phyloP scores from a whole-genome alignment of 2,329 filamentous ascomycete species.

The Fonsecaea pugnacius region DNA sequence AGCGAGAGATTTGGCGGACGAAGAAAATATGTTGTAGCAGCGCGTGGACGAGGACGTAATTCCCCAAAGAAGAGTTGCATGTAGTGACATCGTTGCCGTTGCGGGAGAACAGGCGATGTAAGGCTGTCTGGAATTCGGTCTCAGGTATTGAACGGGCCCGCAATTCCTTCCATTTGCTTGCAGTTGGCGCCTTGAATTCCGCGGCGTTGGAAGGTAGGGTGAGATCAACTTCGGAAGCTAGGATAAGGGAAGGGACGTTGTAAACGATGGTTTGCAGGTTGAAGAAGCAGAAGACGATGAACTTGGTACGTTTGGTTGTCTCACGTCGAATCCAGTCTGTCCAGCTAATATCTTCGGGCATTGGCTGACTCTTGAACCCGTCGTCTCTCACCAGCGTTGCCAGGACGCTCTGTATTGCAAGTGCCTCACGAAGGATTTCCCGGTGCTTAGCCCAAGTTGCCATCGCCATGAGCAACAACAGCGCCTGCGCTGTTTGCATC shows the following conservation, averaged over 20 bases:
- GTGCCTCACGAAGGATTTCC: constrained; percentile 37
- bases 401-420: constrained; percentile 38
- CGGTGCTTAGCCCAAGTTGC: constrained; percentile 39
- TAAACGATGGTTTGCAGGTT: constrained; percentile 48
- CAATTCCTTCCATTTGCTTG: constrained; percentile 42
- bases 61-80: constrained; percentile 60
- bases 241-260: constrained; percentile 45
- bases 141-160: constrained; percentile 40
- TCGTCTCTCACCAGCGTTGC: constrained; percentile 38
- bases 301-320: constrained; percentile 43
- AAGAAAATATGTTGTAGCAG: constrained; percentile 74
- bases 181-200: constrained; percentile 44
- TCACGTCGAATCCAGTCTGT: constrained; percentile 46
- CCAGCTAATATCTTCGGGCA: constrained; percentile 37
- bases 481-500: constrained; percentile 36
- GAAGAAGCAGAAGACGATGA: constrained; percentile 47
- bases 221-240: constrained; percentile 45
- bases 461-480: constrained; percentile 38
- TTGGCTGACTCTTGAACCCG: constrained; percentile 30
- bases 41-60: constrained; percentile 73
- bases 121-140: constrained; percentile 44
- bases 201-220: constrained; percentile 46
- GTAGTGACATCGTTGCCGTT: constrained; percentile 23
- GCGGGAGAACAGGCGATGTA: constrained; percentile 35
- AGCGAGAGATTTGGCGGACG: constrained; percentile 52